These are phyloP conservation scores for Ligustrum vulgare DNA, from an alignment of 257 asterid species.

Conservation along the genomic window DNA sequence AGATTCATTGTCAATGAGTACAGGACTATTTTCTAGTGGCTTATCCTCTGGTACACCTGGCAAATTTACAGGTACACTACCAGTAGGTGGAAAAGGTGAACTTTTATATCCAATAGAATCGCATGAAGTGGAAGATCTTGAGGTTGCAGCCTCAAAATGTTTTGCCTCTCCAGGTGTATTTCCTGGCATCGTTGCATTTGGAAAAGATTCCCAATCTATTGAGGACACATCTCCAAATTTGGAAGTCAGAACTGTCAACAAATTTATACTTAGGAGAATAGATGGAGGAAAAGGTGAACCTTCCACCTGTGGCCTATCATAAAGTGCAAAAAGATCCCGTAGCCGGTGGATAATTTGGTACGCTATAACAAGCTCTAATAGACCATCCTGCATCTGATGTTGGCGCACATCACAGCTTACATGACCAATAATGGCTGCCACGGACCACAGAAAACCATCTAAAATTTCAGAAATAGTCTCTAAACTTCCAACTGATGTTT, in stretches of 20 bases:
- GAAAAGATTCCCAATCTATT: constrained; percentile 71
- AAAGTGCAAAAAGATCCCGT: constrained; percentile 94
- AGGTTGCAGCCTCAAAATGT: constrained; percentile 38
- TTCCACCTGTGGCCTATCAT: constrained; percentile 95
- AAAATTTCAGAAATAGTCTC: constrained; percentile 76
- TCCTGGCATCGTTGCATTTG: constrained; percentile 33
- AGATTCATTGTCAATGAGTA: constrained; percentile 28
- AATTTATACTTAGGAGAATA: constrained; percentile 77
- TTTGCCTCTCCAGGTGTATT: constrained; percentile 28
- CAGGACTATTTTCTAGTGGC: constrained; percentile 34
- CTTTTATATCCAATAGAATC: constrained; percentile 28
- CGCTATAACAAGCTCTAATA: constrained; percentile 82
- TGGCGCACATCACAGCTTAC: constrained; percentile 58
- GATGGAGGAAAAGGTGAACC: constrained; percentile 96
- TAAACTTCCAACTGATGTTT: constrained; percentile 55
- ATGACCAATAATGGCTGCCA: constrained; percentile 76
- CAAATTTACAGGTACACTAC: constrained; percentile 28
- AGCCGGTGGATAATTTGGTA: constrained; percentile 90
- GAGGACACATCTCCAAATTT: constrained; percentile 67
- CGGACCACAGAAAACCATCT: constrained; percentile 79
- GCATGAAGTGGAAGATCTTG: constrained; percentile 27
- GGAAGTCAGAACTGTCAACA: constrained; percentile 78
- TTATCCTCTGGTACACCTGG: constrained; percentile 53
- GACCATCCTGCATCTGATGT: constrained; percentile 85
- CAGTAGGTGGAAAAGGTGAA: constrained; percentile 22